phyloP scores from a whole-genome alignment of 2,329 filamentous ascomycete genomes.

The Penicillium sp. region DNA sequence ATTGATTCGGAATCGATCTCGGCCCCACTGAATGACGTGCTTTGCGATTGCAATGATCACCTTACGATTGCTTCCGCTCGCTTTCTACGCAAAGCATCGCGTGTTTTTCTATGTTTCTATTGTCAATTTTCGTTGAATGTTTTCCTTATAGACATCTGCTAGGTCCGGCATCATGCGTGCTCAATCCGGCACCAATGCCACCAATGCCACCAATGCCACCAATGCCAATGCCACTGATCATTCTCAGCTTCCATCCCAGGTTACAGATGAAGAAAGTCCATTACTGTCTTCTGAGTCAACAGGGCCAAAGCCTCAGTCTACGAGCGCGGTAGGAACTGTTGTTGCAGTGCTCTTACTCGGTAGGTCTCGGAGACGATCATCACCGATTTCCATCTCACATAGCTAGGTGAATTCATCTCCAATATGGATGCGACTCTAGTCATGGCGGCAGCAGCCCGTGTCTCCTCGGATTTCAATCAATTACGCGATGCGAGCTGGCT shows the following conservation, averaged over 20 bases:
- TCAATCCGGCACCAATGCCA: background rate
- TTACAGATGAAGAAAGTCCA: slow-evolving; percentile 17
- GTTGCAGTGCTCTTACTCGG: slow-evolving; percentile 29
- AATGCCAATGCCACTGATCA: background rate
- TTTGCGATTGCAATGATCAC: slow-evolving; percentile 16
- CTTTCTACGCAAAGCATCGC: too few relatives aligned
- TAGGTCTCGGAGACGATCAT: slow-evolving; percentile 9
- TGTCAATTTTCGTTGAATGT: background rate
- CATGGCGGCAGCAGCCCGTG: slow-evolving; percentile 58
- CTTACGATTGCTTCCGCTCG: too few relatives aligned
- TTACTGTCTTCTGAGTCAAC: slow-evolving; percentile 7
- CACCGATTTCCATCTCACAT: background rate
- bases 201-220: slow-evolving; percentile 4
- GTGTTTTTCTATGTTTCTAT: background rate
- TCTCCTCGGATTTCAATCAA: slow-evolving; percentile 56
- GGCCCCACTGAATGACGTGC: slow-evolving; percentile 22
- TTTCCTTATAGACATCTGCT: too few relatives aligned
- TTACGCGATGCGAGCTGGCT: slow-evolving; percentile 55
- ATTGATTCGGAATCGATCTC: too few relatives aligned
- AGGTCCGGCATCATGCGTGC: background rate
- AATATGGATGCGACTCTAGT: slow-evolving; percentile 61
- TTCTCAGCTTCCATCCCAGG: background rate
- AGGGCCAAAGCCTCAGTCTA: slow-evolving; percentile 3
- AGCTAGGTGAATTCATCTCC: slow-evolving; percentile 57
- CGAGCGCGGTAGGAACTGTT: slow-evolving; percentile 21